Conservation (phyloP, 441 rosid genomes). For the Corymbia calophylla region DNA sequence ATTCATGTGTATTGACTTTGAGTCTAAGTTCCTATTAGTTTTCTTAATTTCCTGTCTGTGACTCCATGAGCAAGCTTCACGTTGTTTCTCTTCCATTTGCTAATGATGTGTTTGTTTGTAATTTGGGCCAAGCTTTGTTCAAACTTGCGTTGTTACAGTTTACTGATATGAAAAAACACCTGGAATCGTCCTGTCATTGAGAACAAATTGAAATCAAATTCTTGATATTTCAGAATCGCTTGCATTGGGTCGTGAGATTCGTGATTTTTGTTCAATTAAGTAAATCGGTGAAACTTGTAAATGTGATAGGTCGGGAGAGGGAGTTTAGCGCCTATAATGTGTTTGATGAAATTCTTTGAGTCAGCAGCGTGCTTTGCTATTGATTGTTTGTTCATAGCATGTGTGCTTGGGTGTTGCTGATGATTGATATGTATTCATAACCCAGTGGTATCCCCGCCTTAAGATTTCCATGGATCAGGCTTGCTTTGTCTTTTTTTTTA, state of each 20-base stretch:
- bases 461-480: neutral
- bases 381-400: neutral
- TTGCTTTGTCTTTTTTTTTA: neutral
- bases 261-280: neutral
- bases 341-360: neutral
- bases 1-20: too few species aligned
- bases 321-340: rapidly evolving
- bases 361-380: rapidly evolving
- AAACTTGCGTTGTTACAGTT: neutral
- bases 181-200: neutral
- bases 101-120: neutral
- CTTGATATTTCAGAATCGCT: neutral
- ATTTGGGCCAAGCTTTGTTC: neutral
- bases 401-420: neutral
- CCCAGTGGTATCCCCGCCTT: rapidly evolving
- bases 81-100: neutral
- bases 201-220: neutral
- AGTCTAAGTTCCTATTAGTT: too few species aligned
- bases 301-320: neutral
- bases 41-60: too few species aligned
- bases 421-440: neutral
- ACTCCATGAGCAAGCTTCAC: too few species aligned
- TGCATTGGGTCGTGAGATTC: neutral
- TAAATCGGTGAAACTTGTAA: too few species aligned
- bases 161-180: neutral